Conservation (phyloP, 306 rosid genomes). For the Luffa acutangula region DNA sequence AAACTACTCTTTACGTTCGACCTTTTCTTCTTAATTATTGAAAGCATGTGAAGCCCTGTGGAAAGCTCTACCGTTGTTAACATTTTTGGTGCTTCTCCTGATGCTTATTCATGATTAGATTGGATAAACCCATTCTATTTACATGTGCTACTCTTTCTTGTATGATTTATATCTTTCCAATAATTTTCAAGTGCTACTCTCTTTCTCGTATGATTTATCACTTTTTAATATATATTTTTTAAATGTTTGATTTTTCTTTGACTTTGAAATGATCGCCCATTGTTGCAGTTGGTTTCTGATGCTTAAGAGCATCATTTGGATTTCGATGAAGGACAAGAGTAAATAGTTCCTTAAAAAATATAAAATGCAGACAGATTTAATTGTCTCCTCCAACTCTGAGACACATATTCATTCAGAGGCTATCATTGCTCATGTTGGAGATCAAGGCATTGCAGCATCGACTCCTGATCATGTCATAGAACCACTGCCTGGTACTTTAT, state of each 20-base stretch:
- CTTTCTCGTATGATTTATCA: not conserved
- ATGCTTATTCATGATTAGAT: not conserved
- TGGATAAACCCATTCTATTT: not conserved
- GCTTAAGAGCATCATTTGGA: slow-evolving; percentile 1
- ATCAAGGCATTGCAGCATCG: slow-evolving; percentile 33
- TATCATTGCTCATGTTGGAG: slow-evolving; percentile 39
- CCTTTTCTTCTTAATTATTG: not conserved
- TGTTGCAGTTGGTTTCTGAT: slow-evolving; percentile 2
- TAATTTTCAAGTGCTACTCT: not conserved
- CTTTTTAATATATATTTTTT: not conserved
- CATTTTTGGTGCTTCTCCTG: not conserved
- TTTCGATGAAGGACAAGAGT: slow-evolving; percentile 9
- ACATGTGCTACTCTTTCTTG: not conserved
- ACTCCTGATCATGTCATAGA: slow-evolving; percentile 24
- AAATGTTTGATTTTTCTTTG: not conserved
- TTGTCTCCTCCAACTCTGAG: slow-evolving; percentile 26
- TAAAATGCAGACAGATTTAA: slow-evolving; percentile 43
- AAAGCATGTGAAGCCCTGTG: not conserved
- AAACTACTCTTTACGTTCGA: not conserved
- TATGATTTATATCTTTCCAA: not conserved
- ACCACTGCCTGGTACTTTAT: slow-evolving; percentile 49
- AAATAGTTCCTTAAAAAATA: slow-evolving; percentile 15
- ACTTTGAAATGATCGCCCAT: not conserved
- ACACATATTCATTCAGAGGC: slow-evolving; percentile 32
- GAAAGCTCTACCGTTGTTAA: not conserved